Base-by-base conservation (phyloP, 352 stramenopile species). In the Pythium utonaiense region DNA sequence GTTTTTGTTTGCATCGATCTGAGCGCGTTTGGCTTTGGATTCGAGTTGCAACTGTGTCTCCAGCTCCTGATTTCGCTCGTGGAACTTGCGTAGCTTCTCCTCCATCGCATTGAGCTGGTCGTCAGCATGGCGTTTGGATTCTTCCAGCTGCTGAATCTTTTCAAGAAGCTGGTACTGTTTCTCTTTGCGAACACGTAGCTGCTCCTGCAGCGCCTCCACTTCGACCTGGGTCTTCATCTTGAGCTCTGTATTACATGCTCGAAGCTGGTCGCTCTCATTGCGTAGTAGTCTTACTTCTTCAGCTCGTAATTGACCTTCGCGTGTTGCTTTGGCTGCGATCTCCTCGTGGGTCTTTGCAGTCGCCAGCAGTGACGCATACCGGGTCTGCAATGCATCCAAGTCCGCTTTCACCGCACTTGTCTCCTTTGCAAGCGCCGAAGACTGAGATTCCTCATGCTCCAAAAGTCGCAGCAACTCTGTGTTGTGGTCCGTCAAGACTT, bases 161-260 rank as follows among this genome's bases (percentile, higher is more conserved):
- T 98, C 94, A 9, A 99, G 76, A 2, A 98, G 77, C 66, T 98
- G 92, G 57, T 98, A 98, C 68, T 98, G 96, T 54, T 99, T 98
- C 67, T 98, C 94, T 70, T 98, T 99, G 45, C 95, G 86, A 22
- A 92, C 89, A 13, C 96, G 83, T 19, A 99, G 83, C 71, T 99
- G 96, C 56, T 99, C 96, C 53, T 99, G 88, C 27, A 98, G 71
- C 0, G 93, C 79, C 66, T 98, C 96, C 4, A 99, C 71, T 67
- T 99, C 96, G 28, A 99, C 93, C 31, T 96, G 86, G 0, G 93
- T 95, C 65, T 98, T 98, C 75, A 98, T 95, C 57, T 95, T 93
- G 53, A 98, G 70, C 58, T 98, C 95, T 1, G 86, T 83, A 64
- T 97, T 98, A 55, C 90, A 91, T 3, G 86, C 80, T 12, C 91